These are phyloP conservation scores for Buxus sempervirens DNA, from an alignment of 164 flowering plant genomes.

Conservation along the genomic window DNA sequence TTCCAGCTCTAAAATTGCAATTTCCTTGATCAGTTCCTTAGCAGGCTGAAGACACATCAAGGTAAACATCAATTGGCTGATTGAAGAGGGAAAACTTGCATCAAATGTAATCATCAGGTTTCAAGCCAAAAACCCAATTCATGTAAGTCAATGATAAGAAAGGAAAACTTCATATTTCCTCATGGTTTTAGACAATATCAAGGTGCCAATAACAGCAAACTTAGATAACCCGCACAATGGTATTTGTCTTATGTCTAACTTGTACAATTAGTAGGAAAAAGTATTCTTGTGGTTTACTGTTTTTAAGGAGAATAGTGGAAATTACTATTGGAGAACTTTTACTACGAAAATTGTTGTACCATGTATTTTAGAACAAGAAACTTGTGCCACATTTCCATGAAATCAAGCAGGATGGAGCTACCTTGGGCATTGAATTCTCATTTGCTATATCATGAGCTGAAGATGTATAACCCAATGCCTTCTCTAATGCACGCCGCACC, in stretches of 20 bases:
- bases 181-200: constrained; percentile 48
- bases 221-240: neutral
- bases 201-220: constrained; percentile 18
- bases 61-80: constrained; percentile 6
- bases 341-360: neutral
- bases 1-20: constrained; percentile 47
- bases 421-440: constrained; percentile 54
- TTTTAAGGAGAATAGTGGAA: neutral
- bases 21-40: constrained; percentile 41
- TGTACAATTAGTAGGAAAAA: neutral
- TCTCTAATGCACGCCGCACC: constrained; percentile 49
- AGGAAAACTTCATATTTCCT: constrained; percentile 11
- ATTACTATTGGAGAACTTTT: too few relatives aligned
- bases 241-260: neutral
- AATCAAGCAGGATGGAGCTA: constrained; percentile 14
- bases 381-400: neutral
- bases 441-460: constrained; percentile 21
- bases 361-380: neutral
- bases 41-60: constrained; percentile 45
- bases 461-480: constrained; percentile 47
- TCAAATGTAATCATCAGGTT: constrained; percentile 2
- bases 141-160: neutral
- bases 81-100: neutral
- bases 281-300: neutral
- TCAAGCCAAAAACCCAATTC: neutral